Percentiles rank a stretch among this genome's conserved stretches.
These are phyloP conservation scores for Beauveria medogensis DNA, from an alignment of 2,329 filamentous ascomycete genomes.

Conservation along the genomic window DNA sequence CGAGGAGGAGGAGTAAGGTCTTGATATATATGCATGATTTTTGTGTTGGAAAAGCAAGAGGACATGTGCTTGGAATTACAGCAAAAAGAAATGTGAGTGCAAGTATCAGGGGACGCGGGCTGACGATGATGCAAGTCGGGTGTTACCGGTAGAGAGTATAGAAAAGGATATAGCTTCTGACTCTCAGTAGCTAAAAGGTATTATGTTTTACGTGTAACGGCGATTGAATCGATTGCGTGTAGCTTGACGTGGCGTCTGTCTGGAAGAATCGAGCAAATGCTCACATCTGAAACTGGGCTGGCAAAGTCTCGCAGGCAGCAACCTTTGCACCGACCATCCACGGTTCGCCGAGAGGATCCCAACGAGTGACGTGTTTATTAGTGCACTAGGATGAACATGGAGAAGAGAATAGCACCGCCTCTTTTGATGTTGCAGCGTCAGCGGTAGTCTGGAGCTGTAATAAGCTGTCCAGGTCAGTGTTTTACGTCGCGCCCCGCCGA, in stretches of 20 bases:
- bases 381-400: background rate
- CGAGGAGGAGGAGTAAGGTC: constrained; percentile 17
- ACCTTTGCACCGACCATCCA: background rate
- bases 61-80: constrained; percentile 3
- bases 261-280: background rate
- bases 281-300: background rate
- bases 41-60: background rate
- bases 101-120: background rate
- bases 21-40: constrained; percentile 6
- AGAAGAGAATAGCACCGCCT: background rate
- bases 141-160: constrained; percentile 1
- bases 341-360: background rate
- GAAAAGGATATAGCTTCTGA: constrained; percentile 9
- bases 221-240: background rate
- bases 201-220: background rate
- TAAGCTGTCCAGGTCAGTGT: background rate
- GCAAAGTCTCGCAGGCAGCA: background rate
- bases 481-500: background rate
- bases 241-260: background rate
- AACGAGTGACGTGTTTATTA: background rate
- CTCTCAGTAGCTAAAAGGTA: constrained; percentile 9
- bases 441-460: background rate
- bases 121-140: constrained; percentile 2
- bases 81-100: constrained; percentile 1
- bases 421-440: background rate